phyloP scores from a whole-genome alignment of 1,284 basidiomycete species.

The Farysia itapuensis region DNA sequence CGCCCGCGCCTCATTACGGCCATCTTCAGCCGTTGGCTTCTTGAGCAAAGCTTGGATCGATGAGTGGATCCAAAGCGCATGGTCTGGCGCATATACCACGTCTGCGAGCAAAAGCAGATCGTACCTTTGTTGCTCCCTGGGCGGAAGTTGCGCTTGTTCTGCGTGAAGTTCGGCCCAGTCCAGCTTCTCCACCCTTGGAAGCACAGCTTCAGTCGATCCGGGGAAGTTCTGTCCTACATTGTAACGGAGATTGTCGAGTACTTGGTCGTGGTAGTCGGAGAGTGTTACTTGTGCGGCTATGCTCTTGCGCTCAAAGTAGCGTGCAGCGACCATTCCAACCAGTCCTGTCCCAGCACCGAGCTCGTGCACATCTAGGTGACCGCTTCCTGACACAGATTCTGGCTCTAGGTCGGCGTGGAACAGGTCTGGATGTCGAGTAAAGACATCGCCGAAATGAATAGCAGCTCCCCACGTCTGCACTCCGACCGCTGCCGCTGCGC shows the following conservation, averaged over 20 bases:
- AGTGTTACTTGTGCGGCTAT: constrained; percentile 19
- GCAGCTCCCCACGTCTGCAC: constrained; percentile 39
- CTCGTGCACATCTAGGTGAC: constrained; percentile 14
- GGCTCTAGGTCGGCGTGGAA: constrained; percentile 7
- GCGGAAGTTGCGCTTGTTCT: background rate
- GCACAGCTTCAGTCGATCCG: constrained; percentile 1
- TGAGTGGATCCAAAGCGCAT: constrained; percentile 31
- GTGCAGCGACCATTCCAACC: constrained; percentile 30
- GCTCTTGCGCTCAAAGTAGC: constrained; percentile 7
- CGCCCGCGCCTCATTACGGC: constrained; percentile 11
- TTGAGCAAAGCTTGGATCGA: constrained; percentile 23
- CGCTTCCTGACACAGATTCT: background rate
- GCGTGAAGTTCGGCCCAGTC: constrained; percentile 30
- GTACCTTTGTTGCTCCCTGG: constrained; percentile 3
- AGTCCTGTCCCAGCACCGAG: constrained; percentile 38
- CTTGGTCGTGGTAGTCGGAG: constrained; percentile 33
- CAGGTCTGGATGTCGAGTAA: constrained; percentile 13
- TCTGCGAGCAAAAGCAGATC: constrained; percentile 30
- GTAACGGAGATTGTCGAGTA: constrained; percentile 19
- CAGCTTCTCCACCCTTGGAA: constrained; percentile 15
- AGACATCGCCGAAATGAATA: constrained; percentile 26
- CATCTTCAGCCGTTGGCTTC: constrained; percentile 1
- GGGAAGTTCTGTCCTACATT: constrained; percentile 24
- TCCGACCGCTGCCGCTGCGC: constrained; percentile 36
- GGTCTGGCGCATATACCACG: constrained; percentile 32